These are phyloP conservation scores for Penicillium occitanis DNA, from an alignment of 2,329 filamentous ascomycete species.

Conservation along the genomic window DNA sequence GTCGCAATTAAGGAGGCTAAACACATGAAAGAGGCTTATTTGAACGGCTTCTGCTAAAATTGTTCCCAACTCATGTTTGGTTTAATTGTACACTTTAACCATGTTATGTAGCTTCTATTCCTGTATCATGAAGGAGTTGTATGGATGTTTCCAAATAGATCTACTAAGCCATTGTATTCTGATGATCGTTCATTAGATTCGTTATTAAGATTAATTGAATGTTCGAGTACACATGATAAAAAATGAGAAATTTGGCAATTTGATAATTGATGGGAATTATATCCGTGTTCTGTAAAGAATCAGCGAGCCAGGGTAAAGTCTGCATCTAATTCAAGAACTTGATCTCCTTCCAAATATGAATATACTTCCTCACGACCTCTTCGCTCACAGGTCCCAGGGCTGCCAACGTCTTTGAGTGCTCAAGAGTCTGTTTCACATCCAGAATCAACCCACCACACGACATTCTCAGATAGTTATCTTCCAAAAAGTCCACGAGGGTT, in stretches of 20 bases:
- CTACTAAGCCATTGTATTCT: no score
- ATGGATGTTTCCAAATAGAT: no score
- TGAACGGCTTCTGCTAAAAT: background rate
- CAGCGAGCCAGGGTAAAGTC: background rate
- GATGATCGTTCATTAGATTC: no score
- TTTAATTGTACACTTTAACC: background rate
- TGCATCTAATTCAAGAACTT: constrained; percentile 25
- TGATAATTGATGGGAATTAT: background rate
- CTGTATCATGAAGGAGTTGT: no score
- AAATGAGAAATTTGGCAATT: background rate
- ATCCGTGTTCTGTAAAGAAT: background rate
- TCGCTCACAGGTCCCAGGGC: constrained; percentile 33
- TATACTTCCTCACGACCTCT: constrained; percentile 34
- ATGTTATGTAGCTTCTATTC: background rate
- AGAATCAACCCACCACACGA: constrained; percentile 47
- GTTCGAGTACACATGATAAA: no score
- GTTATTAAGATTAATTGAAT: no score
- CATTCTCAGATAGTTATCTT: constrained; percentile 43
- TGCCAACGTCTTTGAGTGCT: constrained; percentile 41
- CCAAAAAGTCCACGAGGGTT: constrained; percentile 32
- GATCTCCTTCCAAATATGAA: constrained; percentile 37
- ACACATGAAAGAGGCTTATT: background rate
- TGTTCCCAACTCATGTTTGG: background rate
- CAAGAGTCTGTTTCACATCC: constrained; percentile 34
- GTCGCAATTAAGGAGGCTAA: background rate